Percentiles rank a stretch among this genome's conserved stretches.
phyloP scores from a whole-genome alignment of 2,329 filamentous ascomycete genomes.

The Beauveria sp. region DNA sequence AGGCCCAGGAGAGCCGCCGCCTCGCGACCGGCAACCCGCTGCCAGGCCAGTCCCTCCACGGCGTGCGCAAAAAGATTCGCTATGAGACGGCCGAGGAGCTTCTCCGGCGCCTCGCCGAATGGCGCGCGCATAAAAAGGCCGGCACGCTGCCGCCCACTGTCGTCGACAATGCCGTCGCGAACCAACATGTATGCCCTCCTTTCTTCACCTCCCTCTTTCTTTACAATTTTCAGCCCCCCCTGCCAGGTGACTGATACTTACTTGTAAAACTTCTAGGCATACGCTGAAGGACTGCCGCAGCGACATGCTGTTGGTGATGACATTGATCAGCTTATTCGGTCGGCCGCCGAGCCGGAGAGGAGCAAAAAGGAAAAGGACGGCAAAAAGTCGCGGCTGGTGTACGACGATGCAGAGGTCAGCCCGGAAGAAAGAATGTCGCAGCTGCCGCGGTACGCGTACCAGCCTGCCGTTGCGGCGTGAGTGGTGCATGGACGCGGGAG shows the following conservation, averaged over 20 bases:
- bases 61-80: conserved; percentile 62
- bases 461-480: conserved; percentile 19
- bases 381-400: conserved; percentile 66
- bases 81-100: conserved; percentile 70
- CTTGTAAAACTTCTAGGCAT: not conserved
- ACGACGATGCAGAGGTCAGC: conserved; percentile 70
- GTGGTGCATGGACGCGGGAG: not conserved
- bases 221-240: not conserved
- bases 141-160: conserved; percentile 36
- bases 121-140: conserved; percentile 60
- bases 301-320: conserved; percentile 41
- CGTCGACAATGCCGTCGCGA: conserved; percentile 11
- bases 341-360: conserved; percentile 47
- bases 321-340: conserved; percentile 58
- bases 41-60: conserved; percentile 56
- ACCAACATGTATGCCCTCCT: not conserved
- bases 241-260: not conserved
- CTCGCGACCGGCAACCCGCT: conserved; percentile 77
- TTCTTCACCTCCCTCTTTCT: not conserved
- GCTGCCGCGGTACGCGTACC: conserved; percentile 66
- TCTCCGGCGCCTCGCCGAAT: conserved; percentile 71
- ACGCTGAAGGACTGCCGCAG: conserved; percentile 26
- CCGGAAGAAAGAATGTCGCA: conserved; percentile 85
- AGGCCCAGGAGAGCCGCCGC: conserved; percentile 74
- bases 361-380: conserved; percentile 66